These are phyloP conservation scores for Amphichorda felina DNA, from an alignment of 2,329 filamentous ascomycete genomes.

Conservation along the genomic window DNA sequence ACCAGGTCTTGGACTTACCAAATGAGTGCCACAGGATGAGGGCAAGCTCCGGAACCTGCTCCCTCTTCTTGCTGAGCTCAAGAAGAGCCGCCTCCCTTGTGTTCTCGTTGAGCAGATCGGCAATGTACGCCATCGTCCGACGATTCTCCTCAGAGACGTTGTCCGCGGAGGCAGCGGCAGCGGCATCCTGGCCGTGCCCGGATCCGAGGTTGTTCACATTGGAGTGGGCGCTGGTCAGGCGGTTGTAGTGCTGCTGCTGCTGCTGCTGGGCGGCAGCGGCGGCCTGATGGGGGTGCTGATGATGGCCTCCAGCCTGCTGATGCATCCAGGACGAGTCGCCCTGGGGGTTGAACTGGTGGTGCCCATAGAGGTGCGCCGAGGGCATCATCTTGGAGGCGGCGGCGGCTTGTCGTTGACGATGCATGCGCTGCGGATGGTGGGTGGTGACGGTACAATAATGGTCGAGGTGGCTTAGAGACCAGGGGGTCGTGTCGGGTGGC, in stretches of 20 bases:
- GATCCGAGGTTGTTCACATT: conserved; percentile 4
- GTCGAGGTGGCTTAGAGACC: too few species aligned
- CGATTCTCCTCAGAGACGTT: conserved; percentile 81
- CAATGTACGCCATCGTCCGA: conserved; percentile 85
- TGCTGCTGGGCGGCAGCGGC: conserved; percentile 36
- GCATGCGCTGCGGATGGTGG: conserved; percentile 3
- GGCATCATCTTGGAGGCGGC: conserved; percentile 41
- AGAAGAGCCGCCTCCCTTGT: conserved; percentile 84
- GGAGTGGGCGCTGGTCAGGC: conserved; percentile 44
- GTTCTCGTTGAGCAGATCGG: conserved; percentile 76
- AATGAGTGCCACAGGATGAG: conserved; percentile 98
- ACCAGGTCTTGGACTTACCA: conserved; percentile 43
- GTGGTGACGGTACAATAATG: too few species aligned
- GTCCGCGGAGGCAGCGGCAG: conserved; percentile 30
- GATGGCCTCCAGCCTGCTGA: conserved; percentile 41
- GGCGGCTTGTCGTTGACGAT: conserved; percentile 3
- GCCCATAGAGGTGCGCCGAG: conserved; percentile 52
- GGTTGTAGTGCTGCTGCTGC: conserved; percentile 57
- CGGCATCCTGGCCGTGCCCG: conserved; percentile 26
- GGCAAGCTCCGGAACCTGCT: conserved; percentile 93
- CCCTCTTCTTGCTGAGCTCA: conserved; percentile 95
- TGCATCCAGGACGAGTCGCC: conserved; percentile 56
- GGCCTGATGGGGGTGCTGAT: conserved; percentile 38
- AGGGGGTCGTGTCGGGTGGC: too few species aligned
- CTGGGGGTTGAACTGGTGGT: conserved; percentile 54